Evolutionary conservation across 2,329 filamentous ascomycete genomes (phyloP).

Genomic region (Colletotrichum limetticola): DNA sequence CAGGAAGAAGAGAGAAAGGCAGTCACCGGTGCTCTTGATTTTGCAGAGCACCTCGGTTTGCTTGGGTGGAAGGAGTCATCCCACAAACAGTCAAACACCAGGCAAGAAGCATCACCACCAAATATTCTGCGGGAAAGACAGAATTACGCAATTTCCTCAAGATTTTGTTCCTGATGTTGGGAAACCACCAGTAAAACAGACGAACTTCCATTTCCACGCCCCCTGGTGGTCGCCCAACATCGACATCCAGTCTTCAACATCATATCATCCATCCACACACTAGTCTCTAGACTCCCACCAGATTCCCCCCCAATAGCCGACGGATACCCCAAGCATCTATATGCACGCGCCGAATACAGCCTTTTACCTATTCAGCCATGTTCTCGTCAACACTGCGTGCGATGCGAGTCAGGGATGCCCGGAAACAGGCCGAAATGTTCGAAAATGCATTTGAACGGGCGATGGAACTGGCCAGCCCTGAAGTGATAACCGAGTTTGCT

Average conservation of each 20-base stretch:
- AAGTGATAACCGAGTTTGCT: neutral
- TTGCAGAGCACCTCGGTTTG: neutral
- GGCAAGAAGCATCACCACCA: neutral
- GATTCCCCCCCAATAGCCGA: neutral
- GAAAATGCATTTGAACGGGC: neutral
- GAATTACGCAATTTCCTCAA: neutral
- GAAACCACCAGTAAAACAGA: neutral
- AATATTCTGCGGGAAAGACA: neutral
- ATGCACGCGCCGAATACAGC: neutral
- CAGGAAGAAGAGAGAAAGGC: neutral
- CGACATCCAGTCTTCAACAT: neutral
- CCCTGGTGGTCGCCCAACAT: neutral
- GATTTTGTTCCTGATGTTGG: neutral
- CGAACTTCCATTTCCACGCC: too few species aligned
- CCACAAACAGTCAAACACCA: neutral
- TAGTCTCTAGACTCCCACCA: neutral
- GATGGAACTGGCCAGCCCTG: constrained; percentile 45
- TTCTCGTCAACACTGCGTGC: neutral
- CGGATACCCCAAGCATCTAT: neutral
- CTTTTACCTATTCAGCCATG: neutral
- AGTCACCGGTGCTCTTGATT: neutral
- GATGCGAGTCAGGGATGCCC: neutral
- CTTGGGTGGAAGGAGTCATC: neutral
- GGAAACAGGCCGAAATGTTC: neutral
- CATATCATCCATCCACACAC: neutral